phyloP scores from a whole-genome alignment of 176 grass and related monocot genomes.

The Raddia guianensis region DNA sequence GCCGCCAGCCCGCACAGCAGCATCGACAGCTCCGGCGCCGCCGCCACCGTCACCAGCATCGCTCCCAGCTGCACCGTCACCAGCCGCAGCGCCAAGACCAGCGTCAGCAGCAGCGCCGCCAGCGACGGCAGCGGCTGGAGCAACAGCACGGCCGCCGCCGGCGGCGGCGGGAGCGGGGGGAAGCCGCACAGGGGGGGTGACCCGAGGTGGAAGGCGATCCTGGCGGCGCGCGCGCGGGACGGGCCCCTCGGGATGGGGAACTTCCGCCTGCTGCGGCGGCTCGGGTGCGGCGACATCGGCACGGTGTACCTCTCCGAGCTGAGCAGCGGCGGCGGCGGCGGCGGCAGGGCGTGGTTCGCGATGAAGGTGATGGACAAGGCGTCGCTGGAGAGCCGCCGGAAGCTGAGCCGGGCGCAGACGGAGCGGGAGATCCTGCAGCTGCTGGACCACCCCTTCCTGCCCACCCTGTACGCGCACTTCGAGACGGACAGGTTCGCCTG shows the following conservation, averaged over 20 bases:
- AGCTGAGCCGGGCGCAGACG: constrained; percentile 64
- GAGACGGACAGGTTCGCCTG: constrained; percentile 75
- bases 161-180: neutral
- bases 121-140: constrained; percentile 55
- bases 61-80: constrained; percentile 57
- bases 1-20: constrained; percentile 61
- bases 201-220: constrained; percentile 63
- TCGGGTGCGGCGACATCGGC: constrained; percentile 67
- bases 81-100: constrained; percentile 57
- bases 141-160: constrained; percentile 16
- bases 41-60: constrained; percentile 47
- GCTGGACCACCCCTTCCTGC: constrained; percentile 73
- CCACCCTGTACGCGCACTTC: constrained; percentile 66
- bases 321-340: constrained; percentile 20
- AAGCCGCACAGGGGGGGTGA: constrained; percentile 63
- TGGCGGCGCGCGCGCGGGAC: constrained; percentile 39
- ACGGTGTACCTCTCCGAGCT: constrained; percentile 65
- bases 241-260: constrained; percentile 55
- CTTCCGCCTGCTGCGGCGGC: constrained; percentile 57
- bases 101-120: constrained; percentile 60
- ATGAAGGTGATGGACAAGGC: constrained; percentile 83
- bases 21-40: constrained; percentile 60
- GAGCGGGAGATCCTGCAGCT: constrained; percentile 72
- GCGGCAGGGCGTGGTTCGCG: constrained; percentile 52
- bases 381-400: constrained; percentile 63